Base-by-base conservation (phyloP, 1,284 basidiomycete genomes). In the Sanghuangporus sanghuang region DNA sequence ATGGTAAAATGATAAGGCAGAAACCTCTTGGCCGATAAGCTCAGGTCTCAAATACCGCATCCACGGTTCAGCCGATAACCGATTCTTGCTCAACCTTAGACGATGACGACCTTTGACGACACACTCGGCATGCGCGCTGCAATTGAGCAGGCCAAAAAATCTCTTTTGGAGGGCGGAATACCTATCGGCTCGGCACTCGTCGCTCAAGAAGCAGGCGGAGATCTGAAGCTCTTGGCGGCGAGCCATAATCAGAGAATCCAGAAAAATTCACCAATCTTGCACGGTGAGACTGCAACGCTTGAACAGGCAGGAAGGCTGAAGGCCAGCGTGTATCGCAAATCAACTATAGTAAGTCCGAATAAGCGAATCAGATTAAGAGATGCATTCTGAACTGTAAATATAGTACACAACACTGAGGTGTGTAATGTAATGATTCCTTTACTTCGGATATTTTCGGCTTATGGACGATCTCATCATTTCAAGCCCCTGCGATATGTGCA, bases 401-500 rank as follows among this genome's bases (percentile, higher is more conserved):
- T 57, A 77, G 75, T 77, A 75, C 64, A 85, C 83, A 38, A 85
- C 84, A 0, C 68, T 85, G 55, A 84, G 82, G 82, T 80, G 59
- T 40, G 68, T 38, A 16, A 11, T 40, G 68, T 38, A 16, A 11
- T 36, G 35, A 21, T 44, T 39, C 57, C 42, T 61, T 38, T n/a
- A 11, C 12, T 38, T 21, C 18, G 49, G 14, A 27, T 32, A 32
- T 35, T 56, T 32, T 32, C 4, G 27, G 7, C 39, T 5, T 1
- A 61, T 38, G 6, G 18, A 61, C 54, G 36, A 7, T 35, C 21
- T 36, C 9, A 16, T 38, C 49, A 39, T 62, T 18, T 58, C 21
- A 57, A 84, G 82, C 62, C 86, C 85, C 1, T 86, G 86, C 66
- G 79, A 73, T 64, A 86, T 86, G 85, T 87, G 86, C 67, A 79